A percentile compares a stretch with the other conserved stretches of the same genome.
These are phyloP conservation scores for Mimosa bimucronata DNA, from an alignment of 306 rosid genomes.

Conservation along the genomic window DNA sequence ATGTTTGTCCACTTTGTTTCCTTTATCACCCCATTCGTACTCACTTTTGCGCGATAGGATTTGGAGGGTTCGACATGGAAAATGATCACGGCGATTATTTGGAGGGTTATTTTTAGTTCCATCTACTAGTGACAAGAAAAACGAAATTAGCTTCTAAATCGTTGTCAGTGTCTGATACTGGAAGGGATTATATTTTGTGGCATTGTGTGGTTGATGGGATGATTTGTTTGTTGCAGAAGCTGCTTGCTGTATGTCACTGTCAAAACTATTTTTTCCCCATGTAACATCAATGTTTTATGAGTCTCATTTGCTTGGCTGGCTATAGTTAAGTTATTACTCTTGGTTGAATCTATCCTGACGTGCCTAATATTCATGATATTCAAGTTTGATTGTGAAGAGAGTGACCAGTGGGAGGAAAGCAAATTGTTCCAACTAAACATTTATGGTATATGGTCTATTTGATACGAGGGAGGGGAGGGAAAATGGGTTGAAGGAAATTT, in stretches of 20 bases:
- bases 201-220: conserved; percentile 71
- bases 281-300: conserved; percentile 29
- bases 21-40: no score
- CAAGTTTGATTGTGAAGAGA: conserved; percentile 22
- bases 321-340: conserved; percentile 7
- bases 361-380: conserved; percentile 9
- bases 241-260: conserved; percentile 79
- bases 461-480: no score
- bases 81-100: no score
- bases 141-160: conserved; percentile 49
- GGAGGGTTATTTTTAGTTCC: no score
- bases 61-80: no score
- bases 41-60: no score
- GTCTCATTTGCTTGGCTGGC: not conserved
- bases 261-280: conserved; percentile 21
- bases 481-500: no score
- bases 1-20: no score
- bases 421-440: conserved; percentile 12
- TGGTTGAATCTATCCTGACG: not conserved
- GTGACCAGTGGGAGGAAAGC: conserved; percentile 30
- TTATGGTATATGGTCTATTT: no score
- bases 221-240: conserved; percentile 60
- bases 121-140: conserved; percentile 46
- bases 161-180: conserved; percentile 43
- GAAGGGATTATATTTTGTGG: conserved; percentile 64